phyloP scores from a whole-genome alignment of 148 eudicot species.

The Nyssa sinensis region DNA sequence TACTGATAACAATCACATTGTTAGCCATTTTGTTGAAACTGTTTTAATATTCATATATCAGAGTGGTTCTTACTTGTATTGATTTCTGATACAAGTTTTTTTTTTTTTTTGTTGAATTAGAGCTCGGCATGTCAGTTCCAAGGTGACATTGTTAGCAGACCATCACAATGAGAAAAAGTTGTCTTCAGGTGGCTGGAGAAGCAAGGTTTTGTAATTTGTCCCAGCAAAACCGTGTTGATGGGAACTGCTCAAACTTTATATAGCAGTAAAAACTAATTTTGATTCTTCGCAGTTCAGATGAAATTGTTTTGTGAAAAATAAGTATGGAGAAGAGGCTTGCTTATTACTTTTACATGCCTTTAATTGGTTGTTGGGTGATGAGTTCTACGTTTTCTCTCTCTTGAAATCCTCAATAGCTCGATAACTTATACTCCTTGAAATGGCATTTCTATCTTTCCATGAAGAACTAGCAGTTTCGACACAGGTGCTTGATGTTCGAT shows the following conservation, averaged over 20 bases:
- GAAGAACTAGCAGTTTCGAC: not conserved
- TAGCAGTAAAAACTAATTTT: not conserved
- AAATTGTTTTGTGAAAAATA: not conserved
- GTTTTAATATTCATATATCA: not conserved
- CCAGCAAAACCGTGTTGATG: not conserved
- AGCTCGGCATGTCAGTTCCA: conserved; percentile 72
- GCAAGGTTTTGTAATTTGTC: conserved; percentile 26
- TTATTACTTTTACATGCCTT: not conserved
- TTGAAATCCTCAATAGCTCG: not conserved
- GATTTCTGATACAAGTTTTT: conserved; percentile 25
- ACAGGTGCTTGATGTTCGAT: no score
- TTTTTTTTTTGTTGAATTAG: conserved; percentile 53
- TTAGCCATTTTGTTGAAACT: not conserved
- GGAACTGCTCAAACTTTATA: not conserved
- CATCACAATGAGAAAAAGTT: conserved; percentile 17
- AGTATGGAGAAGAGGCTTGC: not conserved
- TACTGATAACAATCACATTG: not conserved
- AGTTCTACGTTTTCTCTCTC: no score
- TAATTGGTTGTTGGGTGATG: not conserved
- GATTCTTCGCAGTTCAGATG: not conserved
- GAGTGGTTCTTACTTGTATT: not conserved
- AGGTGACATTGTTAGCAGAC: conserved; percentile 57
- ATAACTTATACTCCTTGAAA: not conserved
- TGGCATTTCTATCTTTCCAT: not conserved
- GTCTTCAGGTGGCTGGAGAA: conserved; percentile 19